A percentile compares a stretch with the other conserved stretches of the same genome.
Conservation (phyloP, 768 basidiomycete species). For the Russula abietina region DNA sequence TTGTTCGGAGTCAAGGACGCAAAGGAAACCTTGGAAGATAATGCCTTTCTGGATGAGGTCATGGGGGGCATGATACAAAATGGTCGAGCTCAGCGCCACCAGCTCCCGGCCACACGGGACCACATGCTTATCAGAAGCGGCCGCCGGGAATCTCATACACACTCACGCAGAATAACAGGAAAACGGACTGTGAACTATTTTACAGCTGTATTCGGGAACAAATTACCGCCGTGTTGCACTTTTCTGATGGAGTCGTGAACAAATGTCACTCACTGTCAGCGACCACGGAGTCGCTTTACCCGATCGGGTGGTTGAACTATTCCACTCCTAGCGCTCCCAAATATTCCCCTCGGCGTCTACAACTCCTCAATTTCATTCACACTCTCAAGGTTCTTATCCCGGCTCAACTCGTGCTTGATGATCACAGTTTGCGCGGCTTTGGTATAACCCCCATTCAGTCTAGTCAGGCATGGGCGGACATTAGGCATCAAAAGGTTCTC, state of each 20-base stretch:
- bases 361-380: slow-evolving; percentile 9
- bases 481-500: slow-evolving; percentile 3
- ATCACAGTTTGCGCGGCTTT: slow-evolving; percentile 18
- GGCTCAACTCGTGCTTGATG: slow-evolving; percentile 3
- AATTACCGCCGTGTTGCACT: background rate
- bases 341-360: slow-evolving; percentile 8
- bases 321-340: slow-evolving; percentile 13
- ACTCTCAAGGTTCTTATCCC: background rate
- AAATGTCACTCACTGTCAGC: slow-evolving; percentile 6
- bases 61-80: slow-evolving; percentile 30
- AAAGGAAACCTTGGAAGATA: slow-evolving; percentile 52
- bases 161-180: background rate
- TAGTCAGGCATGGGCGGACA: slow-evolving; percentile 4
- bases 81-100: slow-evolving; percentile 14
- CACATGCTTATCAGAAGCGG: background rate
- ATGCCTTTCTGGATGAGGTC: slow-evolving; percentile 30
- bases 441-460: slow-evolving; percentile 18
- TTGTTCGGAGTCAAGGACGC: slow-evolving; percentile 76
- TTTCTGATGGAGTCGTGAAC: slow-evolving; percentile 20
- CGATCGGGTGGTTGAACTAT: slow-evolving; percentile 8
- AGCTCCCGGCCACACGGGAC: slow-evolving; percentile 9
- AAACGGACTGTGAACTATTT: background rate
- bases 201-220: slow-evolving; percentile 27
- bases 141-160: background rate
- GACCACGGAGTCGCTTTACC: slow-evolving; percentile 7